Conservation (phyloP, 768 basidiomycete genomes). For the Phanerochaete sordida region DNA sequence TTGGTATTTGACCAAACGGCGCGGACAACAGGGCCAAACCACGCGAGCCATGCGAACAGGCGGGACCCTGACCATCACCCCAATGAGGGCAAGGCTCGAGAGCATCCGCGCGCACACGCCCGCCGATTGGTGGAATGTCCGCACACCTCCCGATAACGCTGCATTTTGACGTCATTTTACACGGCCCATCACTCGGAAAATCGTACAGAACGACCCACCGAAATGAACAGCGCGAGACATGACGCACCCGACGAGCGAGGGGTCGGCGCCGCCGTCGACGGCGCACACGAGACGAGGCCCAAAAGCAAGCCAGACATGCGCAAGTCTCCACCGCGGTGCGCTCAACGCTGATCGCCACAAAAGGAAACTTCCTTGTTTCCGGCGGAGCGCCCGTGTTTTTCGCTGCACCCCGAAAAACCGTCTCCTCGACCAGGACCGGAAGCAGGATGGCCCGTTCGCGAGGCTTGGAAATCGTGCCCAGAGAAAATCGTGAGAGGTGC, state of each 20-base stretch:
- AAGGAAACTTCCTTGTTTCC: background rate
- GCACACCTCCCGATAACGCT: background rate
- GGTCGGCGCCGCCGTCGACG: background rate
- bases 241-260: background rate
- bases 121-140: background rate
- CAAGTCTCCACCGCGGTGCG: background rate
- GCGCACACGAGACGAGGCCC: background rate
- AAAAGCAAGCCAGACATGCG: background rate
- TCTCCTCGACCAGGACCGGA: no score
- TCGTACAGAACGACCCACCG: background rate
- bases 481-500: background rate
- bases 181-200: background rate
- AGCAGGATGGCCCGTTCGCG: no score
- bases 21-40: constrained; percentile 1
- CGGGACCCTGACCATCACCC: background rate
- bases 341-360: background rate
- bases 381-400: background rate
- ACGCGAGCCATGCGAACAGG: background rate
- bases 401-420: no score
- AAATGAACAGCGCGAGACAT: background rate
- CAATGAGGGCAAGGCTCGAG: background rate
- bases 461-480: background rate
- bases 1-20: constrained; percentile 4
- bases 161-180: background rate
- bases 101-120: background rate